A percentile compares a stretch with the other conserved stretches of the same genome.
phyloP scores from a whole-genome alignment of 495 filamentous ascomycete genomes.

The Platismatia glauca region DNA sequence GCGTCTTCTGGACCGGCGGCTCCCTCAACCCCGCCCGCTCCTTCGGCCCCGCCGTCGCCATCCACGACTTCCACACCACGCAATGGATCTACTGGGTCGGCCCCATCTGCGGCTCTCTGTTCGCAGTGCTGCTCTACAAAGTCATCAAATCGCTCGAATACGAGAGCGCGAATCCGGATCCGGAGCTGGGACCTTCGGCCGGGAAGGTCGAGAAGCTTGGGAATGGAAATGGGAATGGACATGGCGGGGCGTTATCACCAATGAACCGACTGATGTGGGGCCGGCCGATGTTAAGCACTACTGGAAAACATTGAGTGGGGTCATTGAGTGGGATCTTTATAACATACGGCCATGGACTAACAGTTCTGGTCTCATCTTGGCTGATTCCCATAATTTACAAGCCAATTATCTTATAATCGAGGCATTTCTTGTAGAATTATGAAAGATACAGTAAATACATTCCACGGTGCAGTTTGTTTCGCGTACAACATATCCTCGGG shows the following conservation, averaged over 20 bases:
- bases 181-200: constrained; percentile 39
- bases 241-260: background rate
- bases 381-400: too few species aligned
- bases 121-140: constrained; percentile 60
- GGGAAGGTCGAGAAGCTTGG: background rate
- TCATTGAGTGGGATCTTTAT: too few species aligned
- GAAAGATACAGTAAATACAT: too few species aligned
- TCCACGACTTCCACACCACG: constrained; percentile 14
- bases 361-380: too few species aligned
- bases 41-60: constrained; percentile 31
- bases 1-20: constrained; percentile 53
- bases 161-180: constrained; percentile 68
- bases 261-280: background rate
- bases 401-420: too few species aligned
- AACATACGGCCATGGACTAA: too few species aligned
- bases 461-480: too few species aligned
- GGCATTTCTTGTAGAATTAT: too few species aligned
- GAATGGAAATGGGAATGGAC: background rate
- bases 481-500: too few species aligned
- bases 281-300: background rate
- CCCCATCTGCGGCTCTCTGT: constrained; percentile 52
- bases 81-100: constrained; percentile 57
- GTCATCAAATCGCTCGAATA: constrained; percentile 62
- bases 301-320: too few species aligned
- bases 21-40: constrained; percentile 44